Evolutionary conservation across 2,329 filamentous ascomycete species (phyloP), one percentile per base, ranked within the genome.

Genomic region (Aschersonia sp.): DNA sequence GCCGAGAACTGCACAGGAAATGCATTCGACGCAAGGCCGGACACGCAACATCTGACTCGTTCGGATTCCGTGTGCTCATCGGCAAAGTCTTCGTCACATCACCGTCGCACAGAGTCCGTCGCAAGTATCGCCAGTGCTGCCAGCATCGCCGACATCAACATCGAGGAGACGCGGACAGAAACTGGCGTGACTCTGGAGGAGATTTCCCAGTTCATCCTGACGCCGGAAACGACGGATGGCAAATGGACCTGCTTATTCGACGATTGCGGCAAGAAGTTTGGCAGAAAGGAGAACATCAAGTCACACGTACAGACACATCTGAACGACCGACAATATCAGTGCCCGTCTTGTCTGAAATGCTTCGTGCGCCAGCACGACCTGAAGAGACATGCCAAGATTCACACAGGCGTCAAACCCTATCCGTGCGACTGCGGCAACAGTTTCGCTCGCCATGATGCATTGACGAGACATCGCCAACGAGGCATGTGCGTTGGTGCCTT

Each of bases 281-380:
- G 89, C n/a, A 80, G 92, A 56, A 94, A 95, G 64, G 92, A 98
- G 65, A 97, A 98, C 67, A 95, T 97, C 71, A 94, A 95, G 63
- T 94, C 89, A 1, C 92, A 98, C 63, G 87, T 98, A 11, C 92
- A 98, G 66, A 98, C 92, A 4, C 92, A 98, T 66, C 81, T 98
- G 53, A 92, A 94, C 58, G 92, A 98, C 63, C 79, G 92, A 44
- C 92, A 95, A 62, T 98, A 87, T 68, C 83, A 87, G 64, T 98
- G 92, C 66, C 88, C 90, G 43, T 83, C 85, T 48, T 98, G 92
- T 69, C 76, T 84, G 46, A 97, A 97, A 68, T 90, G 88, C 67
- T 98, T 98, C 62, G 92, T 97, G 41, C 83, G 92, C 39, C 89
- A 95, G 58, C 92, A 98, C 62, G 92, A 98, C 63, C 79, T 97